phyloP scores from a whole-genome alignment of 768 basidiomycete genomes.

The Glaciozyma martinii region DNA sequence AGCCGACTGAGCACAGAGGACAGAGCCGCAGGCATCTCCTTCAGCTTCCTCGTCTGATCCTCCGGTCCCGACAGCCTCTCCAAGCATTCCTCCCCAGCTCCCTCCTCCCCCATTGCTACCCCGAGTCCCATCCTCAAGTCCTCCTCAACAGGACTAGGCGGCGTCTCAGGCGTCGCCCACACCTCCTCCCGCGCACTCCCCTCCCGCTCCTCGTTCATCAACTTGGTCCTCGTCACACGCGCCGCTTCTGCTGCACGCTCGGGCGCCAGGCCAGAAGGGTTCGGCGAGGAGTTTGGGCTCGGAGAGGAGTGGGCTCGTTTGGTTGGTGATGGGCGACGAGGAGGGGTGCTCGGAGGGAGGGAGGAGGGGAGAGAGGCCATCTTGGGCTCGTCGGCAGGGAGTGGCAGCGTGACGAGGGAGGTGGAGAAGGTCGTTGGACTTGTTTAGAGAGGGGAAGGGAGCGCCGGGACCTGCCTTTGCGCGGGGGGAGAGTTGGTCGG shows the following conservation, averaged over 20 bases:
- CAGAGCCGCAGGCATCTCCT: neutral
- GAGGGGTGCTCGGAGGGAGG: neutral
- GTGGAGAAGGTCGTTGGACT: too few species aligned
- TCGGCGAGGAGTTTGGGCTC: neutral
- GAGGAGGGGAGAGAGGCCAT: neutral
- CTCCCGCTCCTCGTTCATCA: neutral
- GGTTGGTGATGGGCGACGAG: neutral
- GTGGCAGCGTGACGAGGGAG: too few species aligned
- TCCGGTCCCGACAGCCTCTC: conserved; percentile 2
- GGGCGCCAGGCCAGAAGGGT: neutral
- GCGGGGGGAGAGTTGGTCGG: too few species aligned
- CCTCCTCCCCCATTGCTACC: neutral
- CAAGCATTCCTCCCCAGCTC: neutral
- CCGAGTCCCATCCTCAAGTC: conserved; percentile 3
- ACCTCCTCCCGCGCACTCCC: neutral
- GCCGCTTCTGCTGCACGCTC: neutral
- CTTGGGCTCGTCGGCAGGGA: neutral
- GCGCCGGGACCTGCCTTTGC: too few species aligned
- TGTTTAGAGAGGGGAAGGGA: too few species aligned
- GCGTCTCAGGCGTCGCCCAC: conserved; percentile 10
- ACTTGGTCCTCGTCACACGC: conserved; percentile 14
- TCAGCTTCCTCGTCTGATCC: conserved; percentile 1
- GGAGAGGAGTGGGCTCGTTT: conserved; percentile 1
- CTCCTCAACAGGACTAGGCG: neutral
- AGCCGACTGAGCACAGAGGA: conserved; percentile 1